phyloP scores from a whole-genome alignment of 306 rosid species.

The Pyrus communis region DNA sequence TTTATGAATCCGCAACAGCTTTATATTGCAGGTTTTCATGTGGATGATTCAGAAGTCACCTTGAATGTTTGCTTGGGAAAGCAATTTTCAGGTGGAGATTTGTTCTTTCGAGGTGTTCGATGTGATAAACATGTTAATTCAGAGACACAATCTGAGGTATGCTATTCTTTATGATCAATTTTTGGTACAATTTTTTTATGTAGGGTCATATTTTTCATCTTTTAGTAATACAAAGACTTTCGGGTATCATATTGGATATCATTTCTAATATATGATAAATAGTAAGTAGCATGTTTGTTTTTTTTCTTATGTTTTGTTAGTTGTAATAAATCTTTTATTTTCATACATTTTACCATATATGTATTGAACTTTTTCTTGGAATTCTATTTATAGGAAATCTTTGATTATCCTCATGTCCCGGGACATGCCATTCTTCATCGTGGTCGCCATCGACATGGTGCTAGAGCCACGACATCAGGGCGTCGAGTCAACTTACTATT shows the following conservation, averaged over 20 bases:
- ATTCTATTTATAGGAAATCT: slow-evolving; percentile 49
- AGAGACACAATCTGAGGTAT: slow-evolving; percentile 58
- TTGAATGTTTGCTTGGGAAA: slow-evolving; percentile 88
- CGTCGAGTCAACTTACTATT: slow-evolving; percentile 63
- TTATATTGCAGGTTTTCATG: slow-evolving; percentile 75
- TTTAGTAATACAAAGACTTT: neutral
- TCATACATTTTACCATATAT: neutral
- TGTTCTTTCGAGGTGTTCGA: slow-evolving; percentile 86
- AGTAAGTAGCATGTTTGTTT: neutral
- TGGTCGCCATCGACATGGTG: slow-evolving; percentile 94
- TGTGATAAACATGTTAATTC: slow-evolving; percentile 85
- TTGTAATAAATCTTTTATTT: neutral
- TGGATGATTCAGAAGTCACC: slow-evolving; percentile 90
- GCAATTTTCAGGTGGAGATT: slow-evolving; percentile 76
- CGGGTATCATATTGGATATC: neutral
- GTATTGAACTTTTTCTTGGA: neutral
- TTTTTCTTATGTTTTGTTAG: neutral
- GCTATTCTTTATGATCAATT: slow-evolving; percentile 4
- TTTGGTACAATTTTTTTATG: neutral
- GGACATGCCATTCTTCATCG: slow-evolving; percentile 83
- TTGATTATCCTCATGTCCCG: slow-evolving; percentile 64
- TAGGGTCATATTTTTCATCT: neutral
- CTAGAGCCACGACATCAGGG: slow-evolving; percentile 81
- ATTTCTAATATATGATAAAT: neutral
- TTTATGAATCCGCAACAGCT: slow-evolving; percentile 23